Evolutionary conservation across 495 filamentous ascomycete genomes (phyloP).

Genomic region (Penicillium turbatum): DNA sequence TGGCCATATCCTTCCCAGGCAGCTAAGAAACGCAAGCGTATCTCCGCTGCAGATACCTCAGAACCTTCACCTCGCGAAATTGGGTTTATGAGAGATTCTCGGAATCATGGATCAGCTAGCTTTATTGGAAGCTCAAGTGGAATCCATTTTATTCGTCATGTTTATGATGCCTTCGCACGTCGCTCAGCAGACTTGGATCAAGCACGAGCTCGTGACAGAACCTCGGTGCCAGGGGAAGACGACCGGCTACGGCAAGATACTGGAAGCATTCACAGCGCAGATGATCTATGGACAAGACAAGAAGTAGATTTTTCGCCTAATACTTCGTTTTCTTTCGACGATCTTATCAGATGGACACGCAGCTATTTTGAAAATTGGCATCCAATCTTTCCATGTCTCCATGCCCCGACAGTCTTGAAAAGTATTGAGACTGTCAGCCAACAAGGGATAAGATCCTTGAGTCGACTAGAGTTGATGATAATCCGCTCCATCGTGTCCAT

Average conservation of each 20-base stretch:
- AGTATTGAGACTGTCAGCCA: constrained; percentile 30
- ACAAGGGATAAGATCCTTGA: constrained; percentile 21
- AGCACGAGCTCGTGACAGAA: constrained; percentile 26
- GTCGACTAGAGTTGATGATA: constrained; percentile 29
- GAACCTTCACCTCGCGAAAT: constrained; percentile 33
- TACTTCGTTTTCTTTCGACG: constrained; percentile 25
- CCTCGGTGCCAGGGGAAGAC: constrained; percentile 45
- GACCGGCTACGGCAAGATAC: constrained; percentile 32
- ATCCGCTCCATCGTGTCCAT: constrained; percentile 47
- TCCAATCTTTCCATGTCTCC: constrained; percentile 44
- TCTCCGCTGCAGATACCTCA: constrained; percentile 17
- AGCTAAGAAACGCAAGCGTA: constrained; percentile 31
- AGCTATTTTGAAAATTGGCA: constrained; percentile 50
- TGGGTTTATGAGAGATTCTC: constrained; percentile 38
- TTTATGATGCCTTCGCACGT: constrained; percentile 42
- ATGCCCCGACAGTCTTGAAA: constrained; percentile 40
- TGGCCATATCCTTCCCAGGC: constrained; percentile 19
- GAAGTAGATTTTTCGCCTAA: constrained; percentile 22
- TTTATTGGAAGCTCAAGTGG: constrained; percentile 50
- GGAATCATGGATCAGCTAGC: constrained; percentile 31
- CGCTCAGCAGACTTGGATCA: constrained; percentile 33
- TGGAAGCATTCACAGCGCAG: constrained; percentile 7
- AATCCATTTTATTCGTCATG: constrained; percentile 46
- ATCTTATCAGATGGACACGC: constrained; percentile 36
- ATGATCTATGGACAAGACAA: constrained; percentile 27